Base-by-base conservation (phyloP, 2,329 filamentous ascomycete genomes). In the Phaeosphaeriaceae sp. region DNA sequence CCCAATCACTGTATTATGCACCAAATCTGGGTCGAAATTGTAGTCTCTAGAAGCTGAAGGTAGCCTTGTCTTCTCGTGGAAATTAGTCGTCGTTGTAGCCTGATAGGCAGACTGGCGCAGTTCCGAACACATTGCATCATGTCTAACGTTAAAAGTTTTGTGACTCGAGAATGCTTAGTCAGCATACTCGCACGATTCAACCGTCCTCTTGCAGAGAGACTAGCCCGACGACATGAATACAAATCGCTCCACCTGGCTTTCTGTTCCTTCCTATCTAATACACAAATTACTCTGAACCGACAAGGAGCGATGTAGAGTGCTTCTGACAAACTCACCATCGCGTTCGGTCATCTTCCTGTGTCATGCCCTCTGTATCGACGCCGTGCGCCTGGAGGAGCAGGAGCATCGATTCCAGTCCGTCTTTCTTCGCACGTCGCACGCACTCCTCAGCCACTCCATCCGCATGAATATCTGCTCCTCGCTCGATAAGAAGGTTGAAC, bases 81-180 rank as follows among this genome's bases (percentile, higher is more conserved):
- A 36, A 36, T 36, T 36, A 31, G 7, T 27, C 5, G 48, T 58
- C 51, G 54, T 52, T 50, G 61, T 19, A 58, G 63, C 64, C 67
- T 69, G 48, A 44, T 51, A 61, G 61, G 64, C 63, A 62, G 19
- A 48, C 49, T 51, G 57, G 63, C 55, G 57, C 48, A 58, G 53
- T 58, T 54, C 56, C 68, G 68, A 70, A 73, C 72, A 75, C 62
- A 70, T 75, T 72, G 70, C 72, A 74, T 70, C 66, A 72, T 70
- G 13, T 21, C n/a, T n/a, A n/a, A n/a, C n/a, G n/a, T 44, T n/a
- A 9, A 61, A 36, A 48, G 36, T 44, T 47, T 57, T 40, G 20
- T 7, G 41, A 19, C 6, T 21, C 41, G 20, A n/a, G 42, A 7
- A 10, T 20, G 41, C 41, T 44, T 44, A 44, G 41, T 44, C 41